These are phyloP conservation scores for Zygosaccharomyces sapae DNA, from an alignment of 1,139 yeast genomes.

Conservation along the genomic window DNA sequence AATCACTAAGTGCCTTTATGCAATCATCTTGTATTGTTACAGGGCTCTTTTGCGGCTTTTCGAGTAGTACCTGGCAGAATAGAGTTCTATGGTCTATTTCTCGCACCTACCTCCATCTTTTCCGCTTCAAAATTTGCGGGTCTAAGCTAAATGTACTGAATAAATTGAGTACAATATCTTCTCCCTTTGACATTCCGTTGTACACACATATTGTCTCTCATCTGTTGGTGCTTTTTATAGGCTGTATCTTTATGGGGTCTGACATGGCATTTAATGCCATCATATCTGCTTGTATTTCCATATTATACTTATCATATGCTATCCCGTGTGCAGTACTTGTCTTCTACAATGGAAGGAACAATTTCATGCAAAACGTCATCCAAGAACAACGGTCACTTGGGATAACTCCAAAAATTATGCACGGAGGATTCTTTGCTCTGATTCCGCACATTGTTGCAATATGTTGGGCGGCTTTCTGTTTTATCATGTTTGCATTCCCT, in stretches of 20 bases:
- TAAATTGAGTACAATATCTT: constrained; percentile 5
- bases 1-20: constrained; percentile 48
- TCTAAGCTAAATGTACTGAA: constrained; percentile 13
- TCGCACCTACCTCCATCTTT: constrained; percentile 38
- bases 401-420: constrained; percentile 39
- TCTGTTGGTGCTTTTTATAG: constrained; percentile 34
- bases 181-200: constrained; percentile 33
- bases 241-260: constrained; percentile 39
- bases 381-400: constrained; percentile 16
- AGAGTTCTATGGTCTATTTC: constrained; percentile 52
- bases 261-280: constrained; percentile 40
- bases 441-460: constrained; percentile 42
- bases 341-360: constrained; percentile 43
- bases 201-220: constrained; percentile 38
- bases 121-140: background rate
- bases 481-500: constrained; percentile 45
- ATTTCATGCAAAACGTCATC: constrained; percentile 33
- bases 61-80: constrained; percentile 52
- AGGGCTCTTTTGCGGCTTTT: constrained; percentile 45
- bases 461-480: constrained; percentile 43
- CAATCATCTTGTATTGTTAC: constrained; percentile 44
- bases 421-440: constrained; percentile 39
- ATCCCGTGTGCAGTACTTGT: constrained; percentile 37
- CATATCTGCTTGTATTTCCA: constrained; percentile 39
- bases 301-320: constrained; percentile 37